Evolutionary conservation across 1,139 yeast species (phyloP), one percentile per base, ranked within the genome.

Genomic region (Taphrina wiesneri): DNA sequence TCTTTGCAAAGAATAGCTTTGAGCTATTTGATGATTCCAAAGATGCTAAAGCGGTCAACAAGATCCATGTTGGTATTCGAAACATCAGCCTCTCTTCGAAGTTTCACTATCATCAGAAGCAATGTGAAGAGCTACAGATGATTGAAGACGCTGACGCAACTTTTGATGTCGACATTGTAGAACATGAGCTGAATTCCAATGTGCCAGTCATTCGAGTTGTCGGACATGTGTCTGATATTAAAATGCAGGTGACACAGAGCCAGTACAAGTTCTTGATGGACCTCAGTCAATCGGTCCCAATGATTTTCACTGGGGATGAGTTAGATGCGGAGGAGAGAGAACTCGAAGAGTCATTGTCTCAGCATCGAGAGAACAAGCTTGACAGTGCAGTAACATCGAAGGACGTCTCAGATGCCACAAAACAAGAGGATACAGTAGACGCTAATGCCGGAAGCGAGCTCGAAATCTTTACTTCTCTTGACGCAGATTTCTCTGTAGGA

Each of bases 171-270:
- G 84, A 86, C 36, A 85, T 85, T 70, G 78, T 80, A 49, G 85
- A 83, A 46, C 76, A 70, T n/a, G 78, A 79, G 3, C 74, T 70
- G 32, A 70, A 71, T 0, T 74, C 75, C 7, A 77, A 76, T 0
- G 73, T 81, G 0, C 88, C 96, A 0, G 78, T 83, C 0, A 78
- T 86, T 53, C 77, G 79, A 1, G 79, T 89, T 0, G 72, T 74
- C 3, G 96, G 96, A 19, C 77, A 80, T 30, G 80, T 89, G 73
- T 85, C 89, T 0, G 89, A 89, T 25, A 80, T 89, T 23, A 83
- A 85, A 60, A 78, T 90, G 70, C 81, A 83, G 34, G 76, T 93
- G 67, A 88, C 97, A 0, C 98, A 93, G 71, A 75, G 85, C 46
- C 99, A 95, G 76, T 79, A 88, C 56, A 78, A 81, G 41, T 86